These are phyloP conservation scores for Panicum virgatum DNA, from an alignment of 202 grass and related monocot species.

Conservation along the genomic window DNA sequence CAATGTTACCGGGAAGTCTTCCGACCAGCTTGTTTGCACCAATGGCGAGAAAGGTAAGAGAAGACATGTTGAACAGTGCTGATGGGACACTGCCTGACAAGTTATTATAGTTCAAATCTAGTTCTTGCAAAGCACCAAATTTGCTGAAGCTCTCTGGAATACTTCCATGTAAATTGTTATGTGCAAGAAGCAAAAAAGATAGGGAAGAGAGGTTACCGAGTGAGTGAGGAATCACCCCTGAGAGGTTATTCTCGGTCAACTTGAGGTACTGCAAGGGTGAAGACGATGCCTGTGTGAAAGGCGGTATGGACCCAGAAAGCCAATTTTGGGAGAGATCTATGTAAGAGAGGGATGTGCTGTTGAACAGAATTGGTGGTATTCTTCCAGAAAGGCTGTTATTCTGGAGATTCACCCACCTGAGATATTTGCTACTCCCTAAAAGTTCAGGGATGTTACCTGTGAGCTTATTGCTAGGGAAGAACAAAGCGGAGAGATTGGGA, in stretches of 20 bases:
- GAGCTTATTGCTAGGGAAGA: constrained; percentile 2
- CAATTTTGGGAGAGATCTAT: background rate
- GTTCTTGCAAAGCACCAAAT: background rate
- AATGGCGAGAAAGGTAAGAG: constrained; percentile 34
- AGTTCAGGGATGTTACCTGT: constrained; percentile 38
- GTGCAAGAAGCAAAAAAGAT: background rate
- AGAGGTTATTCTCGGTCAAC: background rate
- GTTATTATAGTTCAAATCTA: constrained; percentile 20
- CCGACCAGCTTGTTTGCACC: constrained; percentile 30
- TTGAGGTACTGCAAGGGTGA: background rate
- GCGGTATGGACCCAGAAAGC: constrained; percentile 33
- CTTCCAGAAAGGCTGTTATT: constrained; percentile 15
- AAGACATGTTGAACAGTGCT: constrained; percentile 32
- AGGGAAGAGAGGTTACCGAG: constrained; percentile 7
- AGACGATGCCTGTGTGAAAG: background rate
- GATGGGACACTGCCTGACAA: constrained; percentile 32
- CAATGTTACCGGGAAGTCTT: background rate
- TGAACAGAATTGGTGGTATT: constrained; percentile 22
- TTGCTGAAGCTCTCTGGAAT: constrained; percentile 6
- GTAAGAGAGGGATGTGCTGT: background rate
- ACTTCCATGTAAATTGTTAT: background rate
- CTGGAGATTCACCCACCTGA: background rate
- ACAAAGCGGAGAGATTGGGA: background rate
- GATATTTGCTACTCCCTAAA: background rate
- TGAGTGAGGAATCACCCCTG: constrained; percentile 11